Conservation (phyloP, 2,329 filamentous ascomycete species). For the Neonectria neomacrospora region DNA sequence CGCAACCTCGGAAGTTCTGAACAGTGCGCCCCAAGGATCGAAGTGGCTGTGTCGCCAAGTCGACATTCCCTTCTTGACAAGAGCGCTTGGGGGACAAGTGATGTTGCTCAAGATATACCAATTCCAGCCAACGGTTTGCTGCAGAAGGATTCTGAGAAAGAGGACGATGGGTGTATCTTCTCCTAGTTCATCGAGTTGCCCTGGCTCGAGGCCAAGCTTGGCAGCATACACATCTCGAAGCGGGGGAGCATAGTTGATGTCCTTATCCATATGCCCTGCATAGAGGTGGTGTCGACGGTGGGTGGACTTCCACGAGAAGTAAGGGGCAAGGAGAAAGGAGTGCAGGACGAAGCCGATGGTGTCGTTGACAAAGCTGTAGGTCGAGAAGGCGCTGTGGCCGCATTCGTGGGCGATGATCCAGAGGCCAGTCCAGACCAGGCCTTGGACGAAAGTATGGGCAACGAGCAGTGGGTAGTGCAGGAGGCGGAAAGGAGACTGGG, state of each 20-base stretch:
- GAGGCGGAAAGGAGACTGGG: conserved; percentile 73
- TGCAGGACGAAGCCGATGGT: conserved; percentile 92
- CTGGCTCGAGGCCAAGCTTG: conserved; percentile 76
- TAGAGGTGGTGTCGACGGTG: conserved; percentile 99
- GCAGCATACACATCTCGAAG: conserved; percentile 84
- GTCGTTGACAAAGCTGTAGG: conserved; percentile 91
- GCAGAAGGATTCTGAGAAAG: conserved; percentile 75
- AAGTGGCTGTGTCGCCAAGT: conserved; percentile 70
- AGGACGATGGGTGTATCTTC: conserved; percentile 95
- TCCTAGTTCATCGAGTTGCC: conserved; percentile 87
- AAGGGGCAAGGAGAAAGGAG: conserved; percentile 89
- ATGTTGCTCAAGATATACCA: conserved; percentile 92
- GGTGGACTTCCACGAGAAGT: conserved; percentile 99
- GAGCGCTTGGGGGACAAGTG: conserved; percentile 66
- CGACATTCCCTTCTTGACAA: too few relatives aligned
- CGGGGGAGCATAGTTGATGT: conserved; percentile 98
- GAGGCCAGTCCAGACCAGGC: conserved; percentile 89
- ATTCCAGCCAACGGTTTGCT: conserved; percentile 94
- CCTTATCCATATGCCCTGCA: conserved; percentile 94
- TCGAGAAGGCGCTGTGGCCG: conserved; percentile 94
- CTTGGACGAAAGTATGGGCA: conserved; percentile 82
- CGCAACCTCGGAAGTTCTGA: conserved; percentile 89
- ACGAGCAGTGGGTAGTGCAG: conserved; percentile 62
- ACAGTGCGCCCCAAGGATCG: conserved; percentile 86
- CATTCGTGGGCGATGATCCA: conserved; percentile 99